Conservation (phyloP, 208 protist genomes). For the Trypanosoma boissoni region DNA sequence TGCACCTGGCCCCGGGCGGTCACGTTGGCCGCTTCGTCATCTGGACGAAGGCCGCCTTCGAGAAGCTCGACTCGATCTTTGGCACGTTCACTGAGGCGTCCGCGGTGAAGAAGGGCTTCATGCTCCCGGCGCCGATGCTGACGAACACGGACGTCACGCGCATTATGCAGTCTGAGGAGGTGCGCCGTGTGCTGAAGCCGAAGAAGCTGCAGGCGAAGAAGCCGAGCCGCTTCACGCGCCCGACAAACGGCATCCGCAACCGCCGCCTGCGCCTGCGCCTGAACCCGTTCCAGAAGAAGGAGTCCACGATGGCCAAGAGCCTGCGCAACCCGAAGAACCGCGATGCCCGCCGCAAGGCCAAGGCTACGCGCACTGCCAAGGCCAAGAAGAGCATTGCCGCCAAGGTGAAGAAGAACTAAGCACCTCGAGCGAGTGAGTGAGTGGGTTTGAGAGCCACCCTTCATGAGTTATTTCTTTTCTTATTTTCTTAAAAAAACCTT, state of each 20-base stretch:
- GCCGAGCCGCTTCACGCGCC: conserved; percentile 42
- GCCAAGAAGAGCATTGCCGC: conserved; percentile 45
- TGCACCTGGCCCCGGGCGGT: conserved; percentile 98
- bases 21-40: conserved; percentile 99
- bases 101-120: conserved; percentile 86
- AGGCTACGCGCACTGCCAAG: conserved; percentile 39
- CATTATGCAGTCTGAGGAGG: conserved; percentile 83
- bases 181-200: conserved; percentile 68
- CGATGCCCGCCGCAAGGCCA: conserved; percentile 42
- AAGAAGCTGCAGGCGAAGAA: conserved; percentile 73
- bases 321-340: conserved; percentile 47
- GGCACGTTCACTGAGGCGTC: conserved; percentile 89
- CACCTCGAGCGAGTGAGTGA: conserved; percentile 9
- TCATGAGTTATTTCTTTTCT: conserved; percentile 10
- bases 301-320: conserved; percentile 47
- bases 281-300: conserved; percentile 74
- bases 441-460: background rate
- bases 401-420: conserved; percentile 40
- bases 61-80: conserved; percentile 96
- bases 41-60: conserved; percentile 98
- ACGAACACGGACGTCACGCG: conserved; percentile 76
- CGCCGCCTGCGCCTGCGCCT: conserved; percentile 73
- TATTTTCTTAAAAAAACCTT: conserved; percentile 3
- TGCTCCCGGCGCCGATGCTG: conserved; percentile 64
- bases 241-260: conserved; percentile 75